phyloP scores from a whole-genome alignment of 352 stramenopile genomes.

The Globisporangium cylindrosporum region DNA sequence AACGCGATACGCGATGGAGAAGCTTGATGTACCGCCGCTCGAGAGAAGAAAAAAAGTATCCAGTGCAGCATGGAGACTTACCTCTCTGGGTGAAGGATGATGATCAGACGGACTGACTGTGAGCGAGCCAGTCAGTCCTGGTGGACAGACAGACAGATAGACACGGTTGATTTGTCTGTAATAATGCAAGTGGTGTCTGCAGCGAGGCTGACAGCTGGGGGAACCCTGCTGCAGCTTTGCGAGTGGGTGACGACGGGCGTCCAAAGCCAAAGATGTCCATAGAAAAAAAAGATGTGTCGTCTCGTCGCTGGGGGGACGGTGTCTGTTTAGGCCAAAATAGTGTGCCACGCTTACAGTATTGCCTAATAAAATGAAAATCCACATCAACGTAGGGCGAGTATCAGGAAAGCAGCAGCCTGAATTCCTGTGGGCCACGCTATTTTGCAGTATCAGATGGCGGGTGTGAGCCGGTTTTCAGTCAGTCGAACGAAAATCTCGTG shows the following conservation, averaged over 20 bases:
- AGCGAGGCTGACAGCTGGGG: neutral
- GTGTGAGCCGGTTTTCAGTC: conserved; percentile 7
- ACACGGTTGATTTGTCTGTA: neutral
- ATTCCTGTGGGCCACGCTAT: neutral
- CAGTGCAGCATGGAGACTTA: too few relatives aligned
- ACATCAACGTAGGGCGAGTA: neutral
- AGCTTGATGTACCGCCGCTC: neutral
- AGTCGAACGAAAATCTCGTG: conserved; percentile 10
- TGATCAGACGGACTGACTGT: neutral
- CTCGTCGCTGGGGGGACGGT: neutral
- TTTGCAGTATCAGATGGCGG: neutral
- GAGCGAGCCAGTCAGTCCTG: neutral
- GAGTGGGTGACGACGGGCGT: neutral
- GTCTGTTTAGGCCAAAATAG: neutral
- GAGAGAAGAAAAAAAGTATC: neutral
- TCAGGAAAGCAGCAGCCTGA: neutral
- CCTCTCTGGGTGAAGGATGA: neutral
- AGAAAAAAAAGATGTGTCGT: neutral
- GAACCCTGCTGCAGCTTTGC: neutral
- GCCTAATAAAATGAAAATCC: neutral
- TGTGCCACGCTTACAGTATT: neutral
- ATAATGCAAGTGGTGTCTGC: neutral
- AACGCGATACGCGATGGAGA: neutral
- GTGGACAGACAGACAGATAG: too few relatives aligned
- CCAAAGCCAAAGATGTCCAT: neutral